A percentile compares a stretch with the other conserved stretches of the same genome.
Conservation (phyloP, 805 yeast genomes). For the Diddensiella transvaalensis region DNA sequence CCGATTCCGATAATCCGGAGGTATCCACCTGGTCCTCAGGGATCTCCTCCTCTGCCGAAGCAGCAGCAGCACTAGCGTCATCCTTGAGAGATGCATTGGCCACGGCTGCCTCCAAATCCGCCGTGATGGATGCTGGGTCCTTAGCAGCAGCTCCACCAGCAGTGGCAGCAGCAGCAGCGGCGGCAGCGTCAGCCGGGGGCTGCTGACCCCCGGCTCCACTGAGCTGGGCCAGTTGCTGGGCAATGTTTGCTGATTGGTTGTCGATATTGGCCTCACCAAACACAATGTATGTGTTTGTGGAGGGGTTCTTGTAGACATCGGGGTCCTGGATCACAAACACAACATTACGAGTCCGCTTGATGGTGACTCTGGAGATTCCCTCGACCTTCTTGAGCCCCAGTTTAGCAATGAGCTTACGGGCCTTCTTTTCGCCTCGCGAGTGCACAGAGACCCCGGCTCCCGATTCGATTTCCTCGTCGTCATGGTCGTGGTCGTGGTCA, state of each 20-base stretch:
- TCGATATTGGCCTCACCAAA: conserved; percentile 98
- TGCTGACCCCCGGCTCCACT: conserved; percentile 33
- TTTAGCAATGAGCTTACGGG: conserved; percentile 84
- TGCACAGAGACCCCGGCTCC: conserved; percentile 23
- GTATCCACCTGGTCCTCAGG: conserved; percentile 79
- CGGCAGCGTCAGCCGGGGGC: conserved; percentile 41
- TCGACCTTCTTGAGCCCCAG: conserved; percentile 85
- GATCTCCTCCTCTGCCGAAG: conserved; percentile 49
- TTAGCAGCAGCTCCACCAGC: conserved; percentile 42
- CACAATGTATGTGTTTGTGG: conserved; percentile 90
- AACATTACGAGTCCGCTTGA: conserved; percentile 88
- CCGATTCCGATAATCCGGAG: conserved; percentile 76
- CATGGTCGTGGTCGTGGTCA: conserved; percentile 18
- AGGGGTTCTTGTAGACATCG: conserved; percentile 89
- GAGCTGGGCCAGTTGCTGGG: conserved; percentile 72
- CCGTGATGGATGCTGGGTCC: conserved; percentile 26
- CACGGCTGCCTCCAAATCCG: conserved; percentile 32
- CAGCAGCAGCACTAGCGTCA: conserved; percentile 36
- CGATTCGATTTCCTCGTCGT: conserved; percentile 19
- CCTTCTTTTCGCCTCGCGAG: conserved; percentile 77
- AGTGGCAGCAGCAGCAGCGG: conserved; percentile 43
- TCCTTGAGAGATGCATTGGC: conserved; percentile 31
- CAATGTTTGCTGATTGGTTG: conserved; percentile 82
- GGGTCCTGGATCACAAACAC: conserved; percentile 89
- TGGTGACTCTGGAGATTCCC: conserved; percentile 92